phyloP scores from a whole-genome alignment of 2,329 filamentous ascomycete genomes.

The Bretziella fagacearum region DNA sequence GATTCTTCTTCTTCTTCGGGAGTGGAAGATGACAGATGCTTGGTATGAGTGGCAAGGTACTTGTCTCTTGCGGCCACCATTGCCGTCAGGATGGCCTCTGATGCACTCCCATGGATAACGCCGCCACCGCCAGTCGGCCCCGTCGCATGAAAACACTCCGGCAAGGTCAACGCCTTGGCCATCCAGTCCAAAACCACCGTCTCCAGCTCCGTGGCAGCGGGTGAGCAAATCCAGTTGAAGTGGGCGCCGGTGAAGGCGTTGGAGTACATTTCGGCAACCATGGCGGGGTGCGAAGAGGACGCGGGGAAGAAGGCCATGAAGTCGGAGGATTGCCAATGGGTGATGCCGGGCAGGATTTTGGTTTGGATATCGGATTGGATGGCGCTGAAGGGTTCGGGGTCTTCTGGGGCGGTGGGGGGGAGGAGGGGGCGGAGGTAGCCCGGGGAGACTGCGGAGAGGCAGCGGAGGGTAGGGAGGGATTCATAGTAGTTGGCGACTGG shows the following conservation, averaged over 20 bases:
- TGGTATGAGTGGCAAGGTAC: conserved; percentile 46
- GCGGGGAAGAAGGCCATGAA: conserved; percentile 96
- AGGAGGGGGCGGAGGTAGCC: conserved; percentile 74
- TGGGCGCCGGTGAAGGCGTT: conserved; percentile 76
- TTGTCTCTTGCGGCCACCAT: conserved; percentile 78
- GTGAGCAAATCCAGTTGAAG: conserved; percentile 95
- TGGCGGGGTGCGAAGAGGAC: conserved; percentile 62
- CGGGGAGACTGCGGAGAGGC: conserved; percentile 62
- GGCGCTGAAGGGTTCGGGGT: conserved; percentile 55
- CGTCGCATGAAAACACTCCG: conserved; percentile 54
- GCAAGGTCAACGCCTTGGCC: conserved; percentile 56
- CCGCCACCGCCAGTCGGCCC: conserved; percentile 55
- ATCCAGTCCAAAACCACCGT: conserved; percentile 89
- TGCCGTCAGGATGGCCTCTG: conserved; percentile 70
- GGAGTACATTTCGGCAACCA: conserved; percentile 84
- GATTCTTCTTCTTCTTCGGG: conserved; percentile 7
- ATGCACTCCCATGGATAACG: conserved; percentile 86
- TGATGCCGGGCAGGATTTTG: conserved; percentile 81
- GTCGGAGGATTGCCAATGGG: conserved; percentile 86
- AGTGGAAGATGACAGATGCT: conserved; percentile 27
- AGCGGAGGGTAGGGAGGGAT: conserved; percentile 49
- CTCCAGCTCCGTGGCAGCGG: conserved; percentile 83
- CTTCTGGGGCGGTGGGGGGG: conserved; percentile 45
- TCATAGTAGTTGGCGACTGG: conserved; percentile 74
- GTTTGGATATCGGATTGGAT: conserved; percentile 72